Conservation (phyloP, 2,329 filamentous ascomycete genomes). For the Fusarium sp. region DNA sequence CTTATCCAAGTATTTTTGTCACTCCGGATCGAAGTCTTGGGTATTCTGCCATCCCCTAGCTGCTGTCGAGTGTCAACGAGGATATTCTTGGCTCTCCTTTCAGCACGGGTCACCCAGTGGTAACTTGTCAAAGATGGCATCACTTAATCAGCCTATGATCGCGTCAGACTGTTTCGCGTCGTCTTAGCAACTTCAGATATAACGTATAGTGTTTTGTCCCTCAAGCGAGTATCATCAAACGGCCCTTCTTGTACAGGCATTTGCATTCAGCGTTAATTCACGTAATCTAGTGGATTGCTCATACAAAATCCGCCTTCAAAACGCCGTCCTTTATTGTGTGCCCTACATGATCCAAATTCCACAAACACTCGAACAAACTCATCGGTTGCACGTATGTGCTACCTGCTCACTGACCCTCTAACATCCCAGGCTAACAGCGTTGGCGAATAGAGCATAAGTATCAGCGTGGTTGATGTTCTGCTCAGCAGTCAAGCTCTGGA, state of each 20-base stretch:
- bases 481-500: constrained; percentile 57
- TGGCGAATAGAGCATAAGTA: constrained; percentile 50
- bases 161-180: not conserved
- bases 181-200: not conserved
- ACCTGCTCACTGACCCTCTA: constrained; percentile 33
- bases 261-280: not conserved
- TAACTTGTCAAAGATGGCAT: not conserved
- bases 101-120: constrained; percentile 1
- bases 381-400: not conserved
- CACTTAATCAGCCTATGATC: not conserved
- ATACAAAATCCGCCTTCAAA: not conserved
- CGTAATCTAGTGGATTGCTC: not conserved
- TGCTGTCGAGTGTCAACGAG: constrained; percentile 6
- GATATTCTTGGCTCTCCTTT: constrained; percentile 6
- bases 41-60: not conserved
- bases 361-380: not conserved
- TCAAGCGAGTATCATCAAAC: not conserved
- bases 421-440: constrained; percentile 50
- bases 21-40: not conserved
- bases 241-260: not conserved
- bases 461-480: constrained; percentile 74
- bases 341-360: not conserved
- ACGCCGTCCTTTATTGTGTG: not conserved
- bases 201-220: not conserved
- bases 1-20: too few species aligned